A percentile compares a stretch with the other conserved stretches of the same genome.
Conservation (phyloP, 257 asterid genomes). For the Solanum sitiens region DNA sequence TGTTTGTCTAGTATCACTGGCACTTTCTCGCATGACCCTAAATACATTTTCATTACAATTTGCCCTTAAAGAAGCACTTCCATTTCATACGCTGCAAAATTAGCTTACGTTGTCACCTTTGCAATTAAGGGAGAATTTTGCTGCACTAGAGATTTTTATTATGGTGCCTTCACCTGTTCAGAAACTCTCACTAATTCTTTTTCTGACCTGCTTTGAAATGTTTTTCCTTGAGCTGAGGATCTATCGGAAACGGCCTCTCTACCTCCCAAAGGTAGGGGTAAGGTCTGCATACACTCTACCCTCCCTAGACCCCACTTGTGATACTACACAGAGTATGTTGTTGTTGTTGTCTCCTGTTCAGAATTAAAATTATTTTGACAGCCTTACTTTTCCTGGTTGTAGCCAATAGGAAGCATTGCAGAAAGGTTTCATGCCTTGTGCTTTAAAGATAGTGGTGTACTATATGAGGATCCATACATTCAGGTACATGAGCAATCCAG, state of each 20-base stretch:
- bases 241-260: background rate
- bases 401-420: slow-evolving; percentile 79
- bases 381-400: slow-evolving; percentile 20
- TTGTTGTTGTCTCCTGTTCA: background rate
- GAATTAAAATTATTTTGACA: slow-evolving; percentile 5
- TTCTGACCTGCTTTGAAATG: background rate
- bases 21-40: background rate
- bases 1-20: background rate
- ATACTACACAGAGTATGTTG: background rate
- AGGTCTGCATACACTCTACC: background rate
- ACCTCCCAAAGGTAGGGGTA: background rate
- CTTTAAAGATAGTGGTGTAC: slow-evolving; percentile 88
- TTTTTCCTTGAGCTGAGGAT: background rate
- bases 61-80: background rate
- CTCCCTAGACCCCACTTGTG: background rate
- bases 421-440: slow-evolving; percentile 80
- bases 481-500: slow-evolving; percentile 43
- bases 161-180: background rate
- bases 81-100: background rate
- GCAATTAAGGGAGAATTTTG: background rate
- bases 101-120: background rate
- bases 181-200: background rate
- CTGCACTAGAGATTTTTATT: background rate
- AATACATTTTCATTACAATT: background rate
- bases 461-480: slow-evolving; percentile 84